A percentile compares a stretch with the other conserved stretches of the same genome.
Evolutionary conservation across 306 rosid genomes (phyloP).

Genomic region (Cicer arietinum): DNA sequence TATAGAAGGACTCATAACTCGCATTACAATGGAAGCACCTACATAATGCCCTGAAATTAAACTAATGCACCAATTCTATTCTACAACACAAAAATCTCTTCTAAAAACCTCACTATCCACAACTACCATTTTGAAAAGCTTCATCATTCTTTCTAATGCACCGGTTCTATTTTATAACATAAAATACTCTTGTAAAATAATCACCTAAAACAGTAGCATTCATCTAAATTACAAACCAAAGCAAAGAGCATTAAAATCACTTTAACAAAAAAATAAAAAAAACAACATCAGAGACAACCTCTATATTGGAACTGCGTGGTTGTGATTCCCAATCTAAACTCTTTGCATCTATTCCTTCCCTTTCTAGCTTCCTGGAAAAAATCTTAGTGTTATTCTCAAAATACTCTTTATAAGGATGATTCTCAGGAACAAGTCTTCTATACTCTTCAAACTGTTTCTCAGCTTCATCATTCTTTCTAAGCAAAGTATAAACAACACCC

Average conservation of each 20-base stretch:
- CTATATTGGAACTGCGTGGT: slow-evolving; percentile 40
- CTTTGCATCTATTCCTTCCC: slow-evolving; percentile 48
- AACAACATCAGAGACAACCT: slow-evolving; percentile 35
- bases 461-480: slow-evolving; percentile 77
- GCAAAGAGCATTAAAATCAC: neutral
- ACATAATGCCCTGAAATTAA: neutral
- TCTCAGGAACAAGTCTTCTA: slow-evolving; percentile 72
- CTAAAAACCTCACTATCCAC: slow-evolving; percentile 30
- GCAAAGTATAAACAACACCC: slow-evolving; percentile 79
- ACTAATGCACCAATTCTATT: slow-evolving; percentile 21
- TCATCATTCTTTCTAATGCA: too few relatives aligned
- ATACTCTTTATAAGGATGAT: slow-evolving; percentile 78
- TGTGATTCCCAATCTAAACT: slow-evolving; percentile 52
- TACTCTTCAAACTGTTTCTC: slow-evolving; percentile 78
- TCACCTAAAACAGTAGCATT: slow-evolving; percentile 29
- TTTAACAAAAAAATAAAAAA: neutral
- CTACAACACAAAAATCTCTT: slow-evolving; percentile 25
- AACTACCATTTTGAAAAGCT: slow-evolving; percentile 3
- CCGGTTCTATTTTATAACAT: too few relatives aligned
- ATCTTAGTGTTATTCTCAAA: slow-evolving; percentile 72
- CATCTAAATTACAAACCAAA: slow-evolving; percentile 35
- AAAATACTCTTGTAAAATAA: neutral
- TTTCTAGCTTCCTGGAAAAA: slow-evolving; percentile 56
- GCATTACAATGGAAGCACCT: neutral
- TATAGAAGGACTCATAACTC: neutral